A percentile compares a stretch with the other conserved stretches of the same genome.
phyloP scores from a whole-genome alignment of 2,329 filamentous ascomycete species.

The Talaromyces amestolkiae region DNA sequence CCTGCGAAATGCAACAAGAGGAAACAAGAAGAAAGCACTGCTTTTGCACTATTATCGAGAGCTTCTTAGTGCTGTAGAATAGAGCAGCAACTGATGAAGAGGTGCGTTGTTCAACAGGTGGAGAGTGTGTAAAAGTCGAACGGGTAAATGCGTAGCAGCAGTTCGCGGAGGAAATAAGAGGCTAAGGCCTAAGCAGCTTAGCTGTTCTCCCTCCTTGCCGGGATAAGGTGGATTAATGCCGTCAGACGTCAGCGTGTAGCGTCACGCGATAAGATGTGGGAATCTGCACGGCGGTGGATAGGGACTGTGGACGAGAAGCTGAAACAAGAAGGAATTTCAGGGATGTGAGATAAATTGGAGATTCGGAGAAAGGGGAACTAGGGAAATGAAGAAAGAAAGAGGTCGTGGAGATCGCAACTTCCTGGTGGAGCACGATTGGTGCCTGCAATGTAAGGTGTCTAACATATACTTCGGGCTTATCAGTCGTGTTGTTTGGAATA shows the following conservation, averaged over 20 bases:
- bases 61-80: background rate
- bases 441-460: conserved; percentile 1
- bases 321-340: background rate
- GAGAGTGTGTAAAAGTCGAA: background rate
- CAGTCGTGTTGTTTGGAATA: background rate
- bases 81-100: background rate
- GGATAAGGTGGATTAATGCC: background rate
- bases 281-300: conserved; percentile 6
- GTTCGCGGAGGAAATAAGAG: conserved; percentile 1
- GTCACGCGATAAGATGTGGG: background rate
- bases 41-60: background rate
- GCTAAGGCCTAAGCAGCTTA: conserved; percentile 5
- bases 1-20: background rate
- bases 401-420: background rate
- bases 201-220: conserved; percentile 1
- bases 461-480: background rate
- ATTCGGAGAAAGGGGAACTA: background rate
- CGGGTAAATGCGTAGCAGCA: conserved; percentile 1
- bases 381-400: background rate
- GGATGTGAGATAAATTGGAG: background rate
- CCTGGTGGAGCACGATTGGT: background rate
- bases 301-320: background rate
- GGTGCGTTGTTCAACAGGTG: background rate
- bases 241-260: conserved; percentile 8
- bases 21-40: background rate